These are phyloP conservation scores for Crithidia bombi DNA, from an alignment of 208 protist genomes.

Conservation along the genomic window DNA sequence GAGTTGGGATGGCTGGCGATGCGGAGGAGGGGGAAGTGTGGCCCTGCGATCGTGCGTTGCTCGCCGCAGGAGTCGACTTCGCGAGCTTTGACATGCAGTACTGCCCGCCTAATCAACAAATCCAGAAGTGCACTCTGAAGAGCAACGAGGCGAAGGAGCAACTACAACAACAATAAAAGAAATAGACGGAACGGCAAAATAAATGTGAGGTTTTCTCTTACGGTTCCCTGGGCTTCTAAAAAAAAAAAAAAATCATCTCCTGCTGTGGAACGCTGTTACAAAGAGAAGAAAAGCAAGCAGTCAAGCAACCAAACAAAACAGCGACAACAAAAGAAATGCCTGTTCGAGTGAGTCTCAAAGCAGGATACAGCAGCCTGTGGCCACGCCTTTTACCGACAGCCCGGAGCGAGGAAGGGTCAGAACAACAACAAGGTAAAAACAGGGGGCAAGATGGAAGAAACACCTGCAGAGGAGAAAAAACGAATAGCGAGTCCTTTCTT, in stretches of 20 bases:
- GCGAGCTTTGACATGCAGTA: neutral
- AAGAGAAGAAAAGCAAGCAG: constrained; percentile 2
- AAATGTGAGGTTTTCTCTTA: no score
- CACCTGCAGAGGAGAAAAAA: no score
- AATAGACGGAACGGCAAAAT: neutral
- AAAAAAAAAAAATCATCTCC: neutral
- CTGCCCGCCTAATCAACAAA: no score
- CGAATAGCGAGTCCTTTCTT: no score
- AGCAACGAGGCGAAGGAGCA: neutral
- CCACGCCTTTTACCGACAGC: no score
- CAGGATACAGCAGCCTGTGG: neutral
- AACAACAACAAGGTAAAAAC: no score
- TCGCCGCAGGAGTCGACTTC: neutral
- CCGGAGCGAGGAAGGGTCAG: no score
- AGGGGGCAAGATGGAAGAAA: no score
- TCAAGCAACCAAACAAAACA: neutral
- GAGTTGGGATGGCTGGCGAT: neutral
- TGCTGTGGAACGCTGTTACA: neutral
- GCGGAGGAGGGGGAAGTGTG: neutral
- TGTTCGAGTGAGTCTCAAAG: neutral
- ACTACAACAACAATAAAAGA: neutral
- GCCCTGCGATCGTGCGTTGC: neutral
- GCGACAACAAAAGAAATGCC: neutral
- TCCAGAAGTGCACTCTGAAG: no score
- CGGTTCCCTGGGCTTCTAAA: no score